These are phyloP conservation scores for Debaryomyces prosopidis DNA, from an alignment of 805 yeast species.

Conservation along the genomic window DNA sequence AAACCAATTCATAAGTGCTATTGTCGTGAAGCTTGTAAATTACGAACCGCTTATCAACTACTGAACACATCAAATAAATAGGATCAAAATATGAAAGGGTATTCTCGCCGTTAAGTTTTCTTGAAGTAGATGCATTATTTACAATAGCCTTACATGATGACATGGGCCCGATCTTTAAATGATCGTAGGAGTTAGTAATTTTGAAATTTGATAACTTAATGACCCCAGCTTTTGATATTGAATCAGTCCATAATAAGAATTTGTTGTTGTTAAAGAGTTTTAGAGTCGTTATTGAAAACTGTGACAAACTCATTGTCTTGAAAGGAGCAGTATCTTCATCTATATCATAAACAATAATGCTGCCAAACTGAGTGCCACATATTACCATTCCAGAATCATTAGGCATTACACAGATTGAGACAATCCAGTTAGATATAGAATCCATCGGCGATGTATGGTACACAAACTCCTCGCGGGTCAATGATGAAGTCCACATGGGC, in stretches of 20 bases:
- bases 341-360: slow-evolving; percentile 19
- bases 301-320: slow-evolving; percentile 19
- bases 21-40: slow-evolving; percentile 23
- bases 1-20: slow-evolving; percentile 12
- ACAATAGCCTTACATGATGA: slow-evolving; percentile 14
- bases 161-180: slow-evolving; percentile 23
- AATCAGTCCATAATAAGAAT: slow-evolving; percentile 25
- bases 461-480: slow-evolving; percentile 5
- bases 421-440: slow-evolving; percentile 21
- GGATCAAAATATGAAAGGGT: slow-evolving; percentile 19
- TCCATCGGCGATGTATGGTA: slow-evolving; percentile 10
- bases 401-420: slow-evolving; percentile 18
- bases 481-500: slow-evolving; percentile 15
- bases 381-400: slow-evolving; percentile 10
- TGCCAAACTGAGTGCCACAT: slow-evolving; percentile 36
- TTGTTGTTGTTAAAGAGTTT: slow-evolving; percentile 14
- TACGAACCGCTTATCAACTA: slow-evolving; percentile 20
- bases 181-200: slow-evolving; percentile 17
- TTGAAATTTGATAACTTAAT: slow-evolving; percentile 16
- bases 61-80: slow-evolving; percentile 21
- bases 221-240: slow-evolving; percentile 32
- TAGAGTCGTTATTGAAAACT: slow-evolving; percentile 23
- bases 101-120: slow-evolving; percentile 1
- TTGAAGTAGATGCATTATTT: background rate
- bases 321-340: slow-evolving; percentile 13